Evolutionary conservation across 208 protist genomes (phyloP), one percentile per base, ranked within the genome.

Genomic region (Leishmania tarentolae): DNA sequence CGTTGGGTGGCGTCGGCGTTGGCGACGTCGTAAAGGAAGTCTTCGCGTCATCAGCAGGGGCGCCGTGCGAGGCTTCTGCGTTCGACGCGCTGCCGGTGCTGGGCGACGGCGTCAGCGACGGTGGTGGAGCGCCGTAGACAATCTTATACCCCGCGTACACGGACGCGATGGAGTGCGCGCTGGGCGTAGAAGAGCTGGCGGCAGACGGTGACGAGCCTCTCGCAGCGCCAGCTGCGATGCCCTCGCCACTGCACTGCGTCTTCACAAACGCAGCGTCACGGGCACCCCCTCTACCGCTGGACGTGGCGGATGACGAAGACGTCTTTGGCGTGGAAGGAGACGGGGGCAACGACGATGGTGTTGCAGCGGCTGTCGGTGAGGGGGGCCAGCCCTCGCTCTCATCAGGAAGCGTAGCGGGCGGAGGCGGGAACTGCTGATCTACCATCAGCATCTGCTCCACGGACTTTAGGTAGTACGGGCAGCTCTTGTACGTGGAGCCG

Each of bases 391-490:
- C 59, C 76, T 82, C 78, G 9, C 82, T 71, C 52, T 81, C 76
- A 63, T 85, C 82, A 6, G 82, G 82, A 44, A 83, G 63, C 37
- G 68, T 84, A 17, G 80, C 81, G 47, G 74, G 77, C n/a, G 81
- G 83, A 2, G 85, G 84, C 3, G 85, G 82, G 53, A 90, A 90
- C 59, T 83, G 85, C 80, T 86, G 85, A 59, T 85, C 81, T 47
- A 76, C 70, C 59, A 79, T 52, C 73, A 92, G 52, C 78, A 92
- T 92, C 65, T 90, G 79, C 52, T 91, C 85, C 8, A 89, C 83
- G 11, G 89, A 89, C 63, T 80, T 84, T 28, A 92, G 82, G 59
- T 90, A 92, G 72, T 92, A 92, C 0, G 89, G 87, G 75, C 87
- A 92, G 73, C 72, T 59, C 17, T 77, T 79, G 57, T 89, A 84